phyloP scores from a whole-genome alignment of 371 early-diverging fungal species.

The Funneliformis caledonium region DNA sequence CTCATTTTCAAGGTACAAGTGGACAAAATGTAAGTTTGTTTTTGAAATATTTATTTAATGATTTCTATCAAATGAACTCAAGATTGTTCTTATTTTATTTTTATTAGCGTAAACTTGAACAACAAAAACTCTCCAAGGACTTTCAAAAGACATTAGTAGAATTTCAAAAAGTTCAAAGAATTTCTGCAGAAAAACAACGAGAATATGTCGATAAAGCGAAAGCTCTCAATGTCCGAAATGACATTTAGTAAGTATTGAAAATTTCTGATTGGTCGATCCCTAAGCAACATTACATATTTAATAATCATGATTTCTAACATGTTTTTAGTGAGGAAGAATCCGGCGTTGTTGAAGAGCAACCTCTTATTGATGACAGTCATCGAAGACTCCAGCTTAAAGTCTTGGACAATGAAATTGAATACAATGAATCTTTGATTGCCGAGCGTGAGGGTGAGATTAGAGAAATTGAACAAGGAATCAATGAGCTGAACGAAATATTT shows the following conservation, averaged over 20 bases:
- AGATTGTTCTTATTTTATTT: constrained; percentile 39
- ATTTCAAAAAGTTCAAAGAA: constrained; percentile 84
- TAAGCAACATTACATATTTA: background rate
- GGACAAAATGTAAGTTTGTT: constrained; percentile 42
- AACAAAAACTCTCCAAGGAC: constrained; percentile 87
- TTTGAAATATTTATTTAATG: background rate
- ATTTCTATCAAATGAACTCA: background rate
- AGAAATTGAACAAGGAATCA: constrained; percentile 92
- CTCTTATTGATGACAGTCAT: constrained; percentile 67
- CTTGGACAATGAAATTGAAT: constrained; percentile 90
- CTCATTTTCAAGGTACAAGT: constrained; percentile 51
- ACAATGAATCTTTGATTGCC: constrained; percentile 88
- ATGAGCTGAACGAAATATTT: constrained; percentile 94
- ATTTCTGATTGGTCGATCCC: background rate
- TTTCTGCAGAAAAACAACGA: constrained; percentile 84
- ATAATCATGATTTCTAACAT: background rate
- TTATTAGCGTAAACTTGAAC: constrained; percentile 77
- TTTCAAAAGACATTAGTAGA: constrained; percentile 88
- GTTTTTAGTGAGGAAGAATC: constrained; percentile 53
- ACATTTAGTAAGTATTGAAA: constrained; percentile 27
- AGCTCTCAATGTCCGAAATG: constrained; percentile 38
- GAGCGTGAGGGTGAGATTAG: constrained; percentile 93
- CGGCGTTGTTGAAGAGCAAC: constrained; percentile 57
- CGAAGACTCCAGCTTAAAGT: constrained; percentile 71
- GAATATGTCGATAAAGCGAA: constrained; percentile 76